Base-by-base conservation (phyloP, 2,329 filamentous ascomycete species). In the Fusarium sp. region DNA sequence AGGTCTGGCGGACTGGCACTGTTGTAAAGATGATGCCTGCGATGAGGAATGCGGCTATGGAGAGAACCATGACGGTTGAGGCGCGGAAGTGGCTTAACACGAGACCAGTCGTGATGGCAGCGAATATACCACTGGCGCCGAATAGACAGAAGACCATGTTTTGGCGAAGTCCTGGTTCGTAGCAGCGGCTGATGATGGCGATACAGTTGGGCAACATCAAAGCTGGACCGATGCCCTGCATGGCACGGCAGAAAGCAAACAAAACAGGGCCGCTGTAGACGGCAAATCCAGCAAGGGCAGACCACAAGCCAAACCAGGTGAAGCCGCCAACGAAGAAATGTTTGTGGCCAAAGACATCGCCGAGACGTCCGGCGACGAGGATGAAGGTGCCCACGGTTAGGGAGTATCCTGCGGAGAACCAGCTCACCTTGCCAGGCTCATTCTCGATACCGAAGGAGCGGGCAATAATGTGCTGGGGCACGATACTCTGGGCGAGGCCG, bases 161-260 rank as follows among this genome's bases (percentile, higher is more conserved):
- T 58, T 78, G 75, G n/a, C 71, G 72, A 13, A 56, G 55, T 2
- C 76, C 75, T 0, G 71, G 70, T 1, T 75, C 71, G 64, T 88
- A 88, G 2, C 79, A 78, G 0, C 76, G 74, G 5, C 85, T 84
- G 5, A 88, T 72, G 13, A 88, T 76, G 3, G 84, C 85, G 32
- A 88, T 73, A 2, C 76, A 81, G 65, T 87, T 88, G 0, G 85
- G 85, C 15, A 88, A 71, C 41, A 80, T 65, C 40, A 88, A 77
- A 0, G 85, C 82, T 1, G 84, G 82, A 0, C 85, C 85, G 36
- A 85, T 80, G 3, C 82, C 81, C 58, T 85, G 81, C 9, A 85
- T 71, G 3, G 78, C 81, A 24, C 83, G 78, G 26, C 76, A 76
- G 48, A 83, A 75, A 35, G 78, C 77, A 65, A 85, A 83, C 53